A percentile compares a stretch with the other conserved stretches of the same genome.
phyloP scores from a whole-genome alignment of 2,329 filamentous ascomycete genomes.

The Arthrobotrys entomopaga region DNA sequence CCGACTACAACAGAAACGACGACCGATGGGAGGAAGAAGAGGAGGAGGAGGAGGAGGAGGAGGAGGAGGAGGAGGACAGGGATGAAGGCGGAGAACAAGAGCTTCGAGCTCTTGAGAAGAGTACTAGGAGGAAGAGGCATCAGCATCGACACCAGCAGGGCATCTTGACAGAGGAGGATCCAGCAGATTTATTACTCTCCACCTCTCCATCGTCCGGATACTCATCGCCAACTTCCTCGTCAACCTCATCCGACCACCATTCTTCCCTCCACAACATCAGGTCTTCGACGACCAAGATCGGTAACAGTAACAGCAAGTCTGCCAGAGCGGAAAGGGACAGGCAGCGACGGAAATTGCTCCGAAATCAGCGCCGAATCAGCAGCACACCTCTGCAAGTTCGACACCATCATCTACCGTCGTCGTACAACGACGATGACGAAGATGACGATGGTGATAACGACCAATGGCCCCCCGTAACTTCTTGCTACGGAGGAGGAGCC shows the following conservation, averaged over 20 bases:
- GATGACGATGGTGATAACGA: slow-evolving; percentile 9
- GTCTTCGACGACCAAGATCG: slow-evolving; percentile 7
- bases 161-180: slow-evolving; percentile 17
- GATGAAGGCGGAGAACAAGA: slow-evolving; percentile 9
- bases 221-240: slow-evolving; percentile 26
- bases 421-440: slow-evolving; percentile 5
- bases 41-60: neutral
- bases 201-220: slow-evolving; percentile 32
- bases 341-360: slow-evolving; percentile 31
- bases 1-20: slow-evolving; percentile 45
- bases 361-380: slow-evolving; percentile 23
- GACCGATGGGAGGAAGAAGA: slow-evolving; percentile 27
- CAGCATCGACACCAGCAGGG: slow-evolving; percentile 4
- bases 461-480: slow-evolving; percentile 4
- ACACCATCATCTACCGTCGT: slow-evolving; percentile 6
- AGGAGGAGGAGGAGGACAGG: neutral
- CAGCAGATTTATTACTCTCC: neutral
- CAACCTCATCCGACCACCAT: slow-evolving; percentile 18
- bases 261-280: slow-evolving; percentile 1
- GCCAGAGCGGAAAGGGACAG: slow-evolving; percentile 29
- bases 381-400: neutral
- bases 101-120: no score
- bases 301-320: slow-evolving; percentile 6
- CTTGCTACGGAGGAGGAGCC: slow-evolving; percentile 28
- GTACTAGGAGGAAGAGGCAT: neutral